phyloP scores from a whole-genome alignment of 805 yeast genomes.

The Starmerella floris region DNA sequence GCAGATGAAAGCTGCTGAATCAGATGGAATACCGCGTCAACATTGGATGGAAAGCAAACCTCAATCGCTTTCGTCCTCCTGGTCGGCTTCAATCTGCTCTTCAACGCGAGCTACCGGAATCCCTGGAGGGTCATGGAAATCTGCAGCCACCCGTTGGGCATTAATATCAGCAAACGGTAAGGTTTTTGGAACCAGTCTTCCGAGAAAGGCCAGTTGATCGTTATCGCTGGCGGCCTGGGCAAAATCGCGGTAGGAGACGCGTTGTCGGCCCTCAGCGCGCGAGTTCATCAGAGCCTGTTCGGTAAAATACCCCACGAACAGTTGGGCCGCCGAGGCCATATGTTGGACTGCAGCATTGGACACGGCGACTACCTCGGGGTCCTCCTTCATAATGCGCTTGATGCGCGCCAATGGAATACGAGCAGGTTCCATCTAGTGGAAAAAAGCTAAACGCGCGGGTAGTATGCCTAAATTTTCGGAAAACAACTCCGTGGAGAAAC shows the following conservation, averaged over 20 bases:
- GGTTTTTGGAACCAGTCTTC: conserved; percentile 47
- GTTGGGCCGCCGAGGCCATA: conserved; percentile 64
- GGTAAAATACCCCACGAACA: conserved; percentile 54
- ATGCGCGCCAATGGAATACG: conserved; percentile 52
- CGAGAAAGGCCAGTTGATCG: conserved; percentile 49
- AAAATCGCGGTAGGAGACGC: conserved; percentile 57
- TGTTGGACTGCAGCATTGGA: conserved; percentile 62
- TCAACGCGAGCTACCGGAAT: conserved; percentile 18
- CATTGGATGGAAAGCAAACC: too few species aligned
- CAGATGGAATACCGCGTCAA: too few species aligned
- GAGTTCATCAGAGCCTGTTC: conserved; percentile 59
- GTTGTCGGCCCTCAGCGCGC: conserved; percentile 51
- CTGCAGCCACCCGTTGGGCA: conserved; percentile 11
- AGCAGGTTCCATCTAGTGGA: conserved; percentile 16
- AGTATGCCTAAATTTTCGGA: too few species aligned
- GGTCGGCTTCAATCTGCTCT: conserved; percentile 16
- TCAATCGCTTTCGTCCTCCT: conserved; percentile 14
- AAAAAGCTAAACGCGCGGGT: too few species aligned
- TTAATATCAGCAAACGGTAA: conserved; percentile 19
- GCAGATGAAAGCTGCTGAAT: too few species aligned
- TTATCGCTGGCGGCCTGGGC: conserved; percentile 46
- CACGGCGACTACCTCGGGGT: conserved; percentile 56
- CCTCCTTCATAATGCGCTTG: conserved; percentile 59
- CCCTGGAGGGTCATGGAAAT: conserved; percentile 6
- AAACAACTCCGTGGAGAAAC: too few species aligned